Conservation (phyloP, 306 rosid genomes). For the Castanopsis chinensis region DNA sequence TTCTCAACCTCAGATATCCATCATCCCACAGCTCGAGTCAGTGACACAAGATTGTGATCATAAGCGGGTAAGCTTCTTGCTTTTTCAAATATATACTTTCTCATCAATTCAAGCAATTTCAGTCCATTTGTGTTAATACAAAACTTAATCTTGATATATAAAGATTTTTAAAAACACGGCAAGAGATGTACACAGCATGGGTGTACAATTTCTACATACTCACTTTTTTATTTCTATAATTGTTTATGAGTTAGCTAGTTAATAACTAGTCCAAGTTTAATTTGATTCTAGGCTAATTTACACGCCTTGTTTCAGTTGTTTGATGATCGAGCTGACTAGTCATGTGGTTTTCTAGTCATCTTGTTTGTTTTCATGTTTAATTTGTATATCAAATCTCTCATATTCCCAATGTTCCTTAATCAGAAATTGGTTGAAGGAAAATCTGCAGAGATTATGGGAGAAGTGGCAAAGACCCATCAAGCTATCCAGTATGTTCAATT, state of each 20-base stretch:
- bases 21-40: neutral
- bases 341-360: no score
- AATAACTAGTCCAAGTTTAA: neutral
- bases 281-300: neutral
- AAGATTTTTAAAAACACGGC: no score
- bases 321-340: neutral
- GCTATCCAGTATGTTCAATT: slow-evolving; percentile 56
- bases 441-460: slow-evolving; percentile 54
- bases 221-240: no score
- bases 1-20: slow-evolving; percentile 20
- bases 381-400: neutral
- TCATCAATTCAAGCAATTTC: neutral
- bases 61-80: slow-evolving; percentile 36
- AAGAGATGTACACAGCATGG: no score
- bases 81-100: neutral
- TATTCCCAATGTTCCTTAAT: neutral
- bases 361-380: no score
- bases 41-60: slow-evolving; percentile 33
- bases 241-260: no score
- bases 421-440: slow-evolving; percentile 71
- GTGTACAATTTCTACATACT: no score
- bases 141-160: no score
- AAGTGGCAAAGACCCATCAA: slow-evolving; percentile 77
- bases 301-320: neutral
- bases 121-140: no score